phyloP scores from a whole-genome alignment of 2,329 filamentous ascomycete species.

The Helotiales sp. region DNA sequence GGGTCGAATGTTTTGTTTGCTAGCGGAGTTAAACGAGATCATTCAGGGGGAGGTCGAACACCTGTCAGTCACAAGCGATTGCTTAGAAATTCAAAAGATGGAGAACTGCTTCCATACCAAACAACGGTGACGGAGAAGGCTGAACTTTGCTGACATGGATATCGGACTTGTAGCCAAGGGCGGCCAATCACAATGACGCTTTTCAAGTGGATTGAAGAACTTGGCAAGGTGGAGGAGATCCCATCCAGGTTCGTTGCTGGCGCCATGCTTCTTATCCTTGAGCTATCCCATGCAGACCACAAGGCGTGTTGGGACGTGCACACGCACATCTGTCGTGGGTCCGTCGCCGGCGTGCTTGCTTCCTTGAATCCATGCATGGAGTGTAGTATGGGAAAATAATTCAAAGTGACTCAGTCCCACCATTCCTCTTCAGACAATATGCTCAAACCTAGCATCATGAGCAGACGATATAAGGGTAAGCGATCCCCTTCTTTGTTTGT shows the following conservation, averaged over 20 bases:
- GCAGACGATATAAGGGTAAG: constrained; percentile 21
- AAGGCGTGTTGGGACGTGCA: constrained; percentile 7
- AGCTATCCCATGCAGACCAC: constrained; percentile 10
- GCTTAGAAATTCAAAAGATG: constrained; percentile 14
- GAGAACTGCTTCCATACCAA: constrained; percentile 9
- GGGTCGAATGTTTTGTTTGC: neutral
- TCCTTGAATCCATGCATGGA: neutral
- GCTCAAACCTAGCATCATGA: constrained; percentile 11
- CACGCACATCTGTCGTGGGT: neutral
- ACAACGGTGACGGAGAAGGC: constrained; percentile 28
- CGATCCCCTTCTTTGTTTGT: constrained; percentile 13
- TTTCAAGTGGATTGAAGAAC: neutral
- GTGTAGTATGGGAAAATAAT: constrained; percentile 8
- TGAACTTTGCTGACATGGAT: constrained; percentile 22
- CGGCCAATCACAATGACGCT: constrained; percentile 17
- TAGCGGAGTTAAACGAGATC: constrained; percentile 3
- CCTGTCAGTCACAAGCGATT: neutral
- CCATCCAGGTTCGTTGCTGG: constrained; percentile 8
- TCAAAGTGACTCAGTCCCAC: constrained; percentile 29
- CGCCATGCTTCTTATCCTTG: neutral
- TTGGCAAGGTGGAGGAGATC: neutral
- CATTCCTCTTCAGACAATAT: constrained; percentile 18
- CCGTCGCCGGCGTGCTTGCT: constrained; percentile 1
- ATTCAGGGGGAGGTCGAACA: neutral
- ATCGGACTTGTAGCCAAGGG: constrained; percentile 13